Percentiles rank a stretch among this genome's conserved stretches.
Conservation (phyloP, 164 flowering plant genomes). For the Vitis rotundifolia region DNA sequence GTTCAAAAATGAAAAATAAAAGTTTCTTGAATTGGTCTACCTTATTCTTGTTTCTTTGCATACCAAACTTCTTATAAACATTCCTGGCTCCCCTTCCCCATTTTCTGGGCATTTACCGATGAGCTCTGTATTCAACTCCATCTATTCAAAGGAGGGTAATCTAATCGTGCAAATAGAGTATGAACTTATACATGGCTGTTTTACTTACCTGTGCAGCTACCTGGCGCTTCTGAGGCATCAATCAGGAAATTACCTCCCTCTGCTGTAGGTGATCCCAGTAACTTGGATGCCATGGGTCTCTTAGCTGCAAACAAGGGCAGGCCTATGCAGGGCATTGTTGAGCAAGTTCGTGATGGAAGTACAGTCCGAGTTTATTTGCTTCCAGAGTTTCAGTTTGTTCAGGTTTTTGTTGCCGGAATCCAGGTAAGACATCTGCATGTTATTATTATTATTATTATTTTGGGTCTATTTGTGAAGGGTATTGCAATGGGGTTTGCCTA, state of each 20-base stretch:
- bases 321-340: constrained; percentile 82
- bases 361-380: constrained; percentile 78
- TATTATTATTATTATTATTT: no score
- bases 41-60: no score
- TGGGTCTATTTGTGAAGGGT: no score
- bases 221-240: constrained; percentile 84
- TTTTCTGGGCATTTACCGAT: no score
- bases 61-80: no score
- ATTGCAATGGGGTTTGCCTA: no score
- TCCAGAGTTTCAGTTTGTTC: constrained; percentile 87
- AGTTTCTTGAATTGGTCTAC: no score
- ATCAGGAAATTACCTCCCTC: constrained; percentile 87
- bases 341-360: constrained; percentile 95
- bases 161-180: background rate
- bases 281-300: constrained; percentile 81
- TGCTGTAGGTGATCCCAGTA: constrained; percentile 84
- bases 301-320: constrained; percentile 70
- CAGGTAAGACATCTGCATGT: constrained; percentile 44
- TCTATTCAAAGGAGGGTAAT: background rate
- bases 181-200: background rate
- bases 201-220: constrained; percentile 40
- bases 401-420: constrained; percentile 86
- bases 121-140: no score
- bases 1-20: no score
- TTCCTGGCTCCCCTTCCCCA: no score